phyloP scores from a whole-genome alignment of 495 filamentous ascomycete genomes.

The Chaetomium cochliodes region DNA sequence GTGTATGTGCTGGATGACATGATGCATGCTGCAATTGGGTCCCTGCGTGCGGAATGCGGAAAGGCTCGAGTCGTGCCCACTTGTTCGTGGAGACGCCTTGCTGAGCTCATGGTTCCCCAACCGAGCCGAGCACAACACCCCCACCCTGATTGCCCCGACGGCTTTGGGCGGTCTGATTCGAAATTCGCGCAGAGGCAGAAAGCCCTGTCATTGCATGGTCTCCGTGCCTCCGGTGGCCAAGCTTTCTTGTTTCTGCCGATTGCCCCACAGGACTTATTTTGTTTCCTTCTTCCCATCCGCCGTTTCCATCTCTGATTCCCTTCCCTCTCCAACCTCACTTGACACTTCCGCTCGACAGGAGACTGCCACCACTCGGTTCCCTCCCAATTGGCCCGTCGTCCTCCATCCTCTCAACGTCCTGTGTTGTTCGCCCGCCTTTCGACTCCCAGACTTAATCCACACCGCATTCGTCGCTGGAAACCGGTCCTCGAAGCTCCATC shows the following conservation, averaged over 20 bases:
- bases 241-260: constrained; percentile 30
- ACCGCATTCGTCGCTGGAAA: not conserved
- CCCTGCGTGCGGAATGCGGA: not conserved
- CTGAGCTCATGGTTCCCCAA: constrained; percentile 10
- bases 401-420: constrained; percentile 27
- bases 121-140: constrained; percentile 9
- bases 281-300: constrained; percentile 30
- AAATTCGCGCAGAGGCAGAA: constrained; percentile 31
- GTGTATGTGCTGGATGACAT: not conserved
- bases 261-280: constrained; percentile 32
- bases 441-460: not conserved
- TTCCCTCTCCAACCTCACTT: constrained; percentile 37
- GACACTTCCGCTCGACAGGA: constrained; percentile 31
- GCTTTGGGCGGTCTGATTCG: constrained; percentile 19
- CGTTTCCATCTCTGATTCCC: constrained; percentile 23
- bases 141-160: not conserved
- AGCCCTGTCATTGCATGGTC: constrained; percentile 14
- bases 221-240: constrained; percentile 29
- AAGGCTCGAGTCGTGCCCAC: constrained; percentile 16
- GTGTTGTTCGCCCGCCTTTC: constrained; percentile 37
- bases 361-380: constrained; percentile 25
- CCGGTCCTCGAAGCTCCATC: not conserved
- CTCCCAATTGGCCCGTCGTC: constrained; percentile 25
- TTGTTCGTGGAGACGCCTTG: constrained; percentile 3
- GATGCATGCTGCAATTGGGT: not conserved